Base-by-base conservation (phyloP, 1,139 yeast genomes). In the Yamadazyma pseudoaaseri region DNA sequence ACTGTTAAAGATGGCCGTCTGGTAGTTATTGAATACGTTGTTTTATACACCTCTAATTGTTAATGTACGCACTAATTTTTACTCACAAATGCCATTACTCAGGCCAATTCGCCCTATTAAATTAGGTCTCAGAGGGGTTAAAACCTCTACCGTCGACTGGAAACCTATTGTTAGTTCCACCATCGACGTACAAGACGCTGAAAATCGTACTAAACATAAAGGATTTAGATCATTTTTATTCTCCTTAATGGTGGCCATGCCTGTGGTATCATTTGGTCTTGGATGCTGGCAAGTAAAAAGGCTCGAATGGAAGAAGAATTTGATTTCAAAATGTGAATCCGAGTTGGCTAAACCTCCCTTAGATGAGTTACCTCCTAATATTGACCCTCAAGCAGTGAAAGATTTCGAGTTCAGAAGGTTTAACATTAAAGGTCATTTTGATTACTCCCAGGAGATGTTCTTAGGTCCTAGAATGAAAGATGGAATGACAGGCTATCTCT, bases 261-360 rank as follows among this genome's bases (percentile, higher is more conserved):
- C 99, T 0, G 70, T 89, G 0, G 71, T 89, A 1, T 77, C 96
- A 7, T 86, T 92, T 54, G 83, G 80, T 23, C 65, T 92, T 31
- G 98, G 98, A 2, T 78, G 94, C 38, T 92, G 98, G 99, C 99
- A 92, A 61, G 81, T 86, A 26, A 67, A 77, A 48, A 70, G 99
- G 44, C 64, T 92, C 36, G 68, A 77, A 40, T 92, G 98, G 98
- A 94, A 94, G 57, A 81, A 80, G n/a, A 76, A 80, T 36, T 67
- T 92, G 42, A 85, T 94, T 42, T 81, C 95, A 5, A 73, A 75
- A 29, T 81, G 94, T 52, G 97, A 92, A 55, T 86, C 86, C 47
- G 68, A 89, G 42, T 65, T 92, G 41, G 81, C 92, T 0, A 75
- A 76, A 39, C 80, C 81, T 2, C 85, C 96, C 0, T 62, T 84